These are phyloP conservation scores for Ceratocystis diversiconidia DNA, from an alignment of 2,329 filamentous ascomycete species.

Conservation along the genomic window DNA sequence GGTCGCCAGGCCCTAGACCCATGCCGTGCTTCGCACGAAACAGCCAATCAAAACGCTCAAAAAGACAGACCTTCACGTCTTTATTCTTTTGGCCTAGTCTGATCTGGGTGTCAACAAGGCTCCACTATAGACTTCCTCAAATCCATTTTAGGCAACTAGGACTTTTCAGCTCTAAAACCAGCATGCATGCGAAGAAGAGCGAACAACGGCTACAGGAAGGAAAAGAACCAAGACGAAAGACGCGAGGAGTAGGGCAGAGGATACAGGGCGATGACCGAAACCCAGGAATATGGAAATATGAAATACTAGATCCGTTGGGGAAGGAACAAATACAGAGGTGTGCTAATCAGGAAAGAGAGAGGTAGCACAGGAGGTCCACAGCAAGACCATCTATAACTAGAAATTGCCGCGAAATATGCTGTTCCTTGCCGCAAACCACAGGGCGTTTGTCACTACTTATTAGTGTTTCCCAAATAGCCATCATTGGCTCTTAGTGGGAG, in stretches of 20 bases:
- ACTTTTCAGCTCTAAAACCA: not conserved
- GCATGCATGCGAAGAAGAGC: not conserved
- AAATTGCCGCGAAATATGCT: not conserved
- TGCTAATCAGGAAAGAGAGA: not conserved
- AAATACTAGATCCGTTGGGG: too few species aligned
- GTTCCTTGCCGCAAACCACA: not conserved
- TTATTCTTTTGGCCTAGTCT: constrained; percentile 18
- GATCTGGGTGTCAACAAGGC: constrained; percentile 27
- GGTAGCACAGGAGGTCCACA: not conserved
- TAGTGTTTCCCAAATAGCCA: too few species aligned
- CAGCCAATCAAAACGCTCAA: not conserved
- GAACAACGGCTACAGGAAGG: not conserved
- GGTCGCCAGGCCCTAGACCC: not conserved
- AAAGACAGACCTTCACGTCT: not conserved
- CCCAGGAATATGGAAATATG: too few species aligned
- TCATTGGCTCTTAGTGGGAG: too few species aligned
- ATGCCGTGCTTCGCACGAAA: not conserved
- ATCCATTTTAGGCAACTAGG: not conserved
- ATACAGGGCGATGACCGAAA: too few species aligned
- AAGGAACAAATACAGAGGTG: not conserved
- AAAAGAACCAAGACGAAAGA: not conserved
- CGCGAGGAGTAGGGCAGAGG: not conserved
- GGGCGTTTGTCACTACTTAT: not conserved
- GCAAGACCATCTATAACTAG: not conserved
- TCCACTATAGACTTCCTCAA: constrained; percentile 22